phyloP scores from a whole-genome alignment of 148 eudicot species.

The Vaccinium corymbosum region DNA sequence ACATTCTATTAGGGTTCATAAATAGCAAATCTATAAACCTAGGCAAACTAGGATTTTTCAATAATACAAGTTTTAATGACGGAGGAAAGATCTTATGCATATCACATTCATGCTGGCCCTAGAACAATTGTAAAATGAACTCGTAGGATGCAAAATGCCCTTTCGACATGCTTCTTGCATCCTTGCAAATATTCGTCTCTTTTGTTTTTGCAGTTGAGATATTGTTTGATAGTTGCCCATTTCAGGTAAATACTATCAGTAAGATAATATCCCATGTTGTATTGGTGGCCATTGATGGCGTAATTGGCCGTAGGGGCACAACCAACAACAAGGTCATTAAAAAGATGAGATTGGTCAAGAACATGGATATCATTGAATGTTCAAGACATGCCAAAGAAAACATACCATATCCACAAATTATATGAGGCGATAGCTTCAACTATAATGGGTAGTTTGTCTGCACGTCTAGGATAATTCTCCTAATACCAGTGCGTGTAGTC shows the following conservation, averaged over 20 bases:
- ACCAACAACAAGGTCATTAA: not conserved
- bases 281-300: not conserved
- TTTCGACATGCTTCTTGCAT: no score
- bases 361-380: not conserved
- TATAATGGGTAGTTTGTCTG: not conserved
- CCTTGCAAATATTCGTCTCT: no score
- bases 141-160: no score
- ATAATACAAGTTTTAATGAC: no score
- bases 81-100: no score
- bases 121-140: no score
- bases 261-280: not conserved
- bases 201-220: no score
- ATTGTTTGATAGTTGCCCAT: not conserved
- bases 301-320: not conserved
- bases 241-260: not conserved
- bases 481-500: not conserved
- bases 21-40: no score
- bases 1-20: no score
- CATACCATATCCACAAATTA: not conserved
- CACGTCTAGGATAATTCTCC: not conserved
- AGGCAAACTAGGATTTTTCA: no score
- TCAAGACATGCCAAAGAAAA: not conserved
- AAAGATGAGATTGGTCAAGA: no score
- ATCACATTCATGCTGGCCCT: no score
- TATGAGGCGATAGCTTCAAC: not conserved